A percentile compares a stretch with the other conserved stretches of the same genome.
Evolutionary conservation across 2,329 filamentous ascomycete genomes (phyloP).

Genomic region (Gnomoniopsis sp.): DNA sequence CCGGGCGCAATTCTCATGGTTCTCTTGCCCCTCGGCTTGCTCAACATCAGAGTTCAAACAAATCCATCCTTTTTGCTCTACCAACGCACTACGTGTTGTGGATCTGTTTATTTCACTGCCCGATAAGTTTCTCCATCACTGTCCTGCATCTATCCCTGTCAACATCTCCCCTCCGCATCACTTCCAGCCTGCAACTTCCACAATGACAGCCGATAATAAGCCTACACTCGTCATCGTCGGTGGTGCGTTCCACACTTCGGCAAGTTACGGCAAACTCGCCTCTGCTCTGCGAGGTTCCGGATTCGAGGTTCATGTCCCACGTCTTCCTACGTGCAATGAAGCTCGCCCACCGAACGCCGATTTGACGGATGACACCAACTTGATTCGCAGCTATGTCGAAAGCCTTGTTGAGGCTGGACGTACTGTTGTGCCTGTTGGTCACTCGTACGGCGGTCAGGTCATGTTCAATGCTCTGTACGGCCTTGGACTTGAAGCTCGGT

Average conservation of each 20-base stretch:
- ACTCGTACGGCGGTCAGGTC: conserved; percentile 1
- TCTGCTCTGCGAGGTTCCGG: background rate
- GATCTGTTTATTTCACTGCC: no score
- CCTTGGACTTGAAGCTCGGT: background rate
- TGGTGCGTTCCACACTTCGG: background rate
- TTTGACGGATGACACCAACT: background rate
- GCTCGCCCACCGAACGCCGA: background rate
- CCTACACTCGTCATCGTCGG: conserved; percentile 6
- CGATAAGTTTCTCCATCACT: no score
- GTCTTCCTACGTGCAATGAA: background rate
- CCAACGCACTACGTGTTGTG: no score
- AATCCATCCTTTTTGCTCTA: no score
- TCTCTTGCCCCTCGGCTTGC: no score
- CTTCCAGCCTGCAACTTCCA: background rate
- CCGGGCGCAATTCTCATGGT: no score
- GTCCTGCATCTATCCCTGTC: no score
- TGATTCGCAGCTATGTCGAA: background rate
- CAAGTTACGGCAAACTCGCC: background rate
- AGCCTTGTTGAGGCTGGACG: background rate
- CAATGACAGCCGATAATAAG: background rate
- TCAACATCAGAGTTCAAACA: no score
- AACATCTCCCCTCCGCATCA: no score
- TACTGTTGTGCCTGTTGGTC: background rate
- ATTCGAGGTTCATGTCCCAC: conserved; percentile 6
- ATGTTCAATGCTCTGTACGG: background rate